phyloP scores from a whole-genome alignment of 345 rosid genomes.

The Lumnitzera racemosa region DNA sequence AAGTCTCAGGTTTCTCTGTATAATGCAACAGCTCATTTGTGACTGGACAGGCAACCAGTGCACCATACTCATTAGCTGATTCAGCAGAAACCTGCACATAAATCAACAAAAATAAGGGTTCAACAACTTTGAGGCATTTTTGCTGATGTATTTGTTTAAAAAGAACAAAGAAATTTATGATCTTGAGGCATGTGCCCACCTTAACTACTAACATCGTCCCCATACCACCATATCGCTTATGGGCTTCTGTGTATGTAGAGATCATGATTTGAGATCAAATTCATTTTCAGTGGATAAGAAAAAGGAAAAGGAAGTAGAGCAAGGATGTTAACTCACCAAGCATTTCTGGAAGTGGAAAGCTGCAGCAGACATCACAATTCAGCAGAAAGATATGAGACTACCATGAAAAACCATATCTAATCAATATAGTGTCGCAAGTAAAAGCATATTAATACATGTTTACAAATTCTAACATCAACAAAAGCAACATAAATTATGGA shows the following conservation, averaged over 20 bases:
- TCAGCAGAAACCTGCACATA: slow-evolving; percentile 73
- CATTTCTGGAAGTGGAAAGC: slow-evolving; percentile 64
- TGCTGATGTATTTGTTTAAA: neutral
- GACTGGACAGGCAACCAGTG: slow-evolving; percentile 67
- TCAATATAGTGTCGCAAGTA: neutral
- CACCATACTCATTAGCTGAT: slow-evolving; percentile 79
- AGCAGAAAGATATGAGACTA: slow-evolving; percentile 71
- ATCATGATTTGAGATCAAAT: neutral
- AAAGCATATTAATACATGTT: neutral
- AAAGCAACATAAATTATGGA: neutral
- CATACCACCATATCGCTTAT: slow-evolving; percentile 55
- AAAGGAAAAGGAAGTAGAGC: neutral
- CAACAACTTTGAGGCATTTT: slow-evolving; percentile 2
- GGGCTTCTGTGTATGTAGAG: slow-evolving; percentile 46
- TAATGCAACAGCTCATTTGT: slow-evolving; percentile 79
- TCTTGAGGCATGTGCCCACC: slow-evolving; percentile 24
- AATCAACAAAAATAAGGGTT: neutral
- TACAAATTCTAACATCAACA: too few relatives aligned
- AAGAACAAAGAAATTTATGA: neutral
- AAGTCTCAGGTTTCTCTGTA: slow-evolving; percentile 89
- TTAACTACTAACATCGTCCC: slow-evolving; percentile 82
- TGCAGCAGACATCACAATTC: slow-evolving; percentile 86
- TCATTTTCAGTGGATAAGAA: neutral
- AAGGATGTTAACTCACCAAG: slow-evolving; percentile 37
- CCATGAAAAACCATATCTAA: slow-evolving; percentile 6